Evolutionary conservation across 2,329 filamentous ascomycete species (phyloP).

Genomic region (Exophiala dermatitidis): DNA sequence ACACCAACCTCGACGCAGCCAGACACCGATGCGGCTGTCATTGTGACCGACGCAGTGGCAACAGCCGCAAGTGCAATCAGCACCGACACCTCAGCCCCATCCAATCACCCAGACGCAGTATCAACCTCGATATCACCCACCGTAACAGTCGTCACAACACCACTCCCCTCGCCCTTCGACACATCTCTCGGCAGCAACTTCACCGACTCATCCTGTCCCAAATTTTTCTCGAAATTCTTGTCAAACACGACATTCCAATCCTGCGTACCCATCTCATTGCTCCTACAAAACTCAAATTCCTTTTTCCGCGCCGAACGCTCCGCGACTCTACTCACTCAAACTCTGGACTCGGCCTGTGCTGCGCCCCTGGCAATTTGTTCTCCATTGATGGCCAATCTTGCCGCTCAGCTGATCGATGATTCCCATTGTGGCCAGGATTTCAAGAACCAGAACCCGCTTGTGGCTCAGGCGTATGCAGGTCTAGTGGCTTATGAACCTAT

Average conservation of each 20-base stretch:
- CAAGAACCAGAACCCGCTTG: slow-evolving; percentile 57
- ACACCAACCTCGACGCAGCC: slow-evolving; percentile 3
- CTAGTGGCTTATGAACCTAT: slow-evolving; percentile 69
- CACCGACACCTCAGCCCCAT: slow-evolving; percentile 14
- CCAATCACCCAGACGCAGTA: slow-evolving; percentile 10
- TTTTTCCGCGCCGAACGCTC: slow-evolving; percentile 77
- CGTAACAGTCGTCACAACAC: slow-evolving; percentile 24
- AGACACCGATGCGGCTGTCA: not conserved
- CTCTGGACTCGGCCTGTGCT: slow-evolving; percentile 70
- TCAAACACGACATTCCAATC: slow-evolving; percentile 57
- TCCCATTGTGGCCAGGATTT: slow-evolving; percentile 68
- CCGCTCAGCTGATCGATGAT: slow-evolving; percentile 54
- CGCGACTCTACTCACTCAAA: slow-evolving; percentile 62
- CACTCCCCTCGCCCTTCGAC: slow-evolving; percentile 61
- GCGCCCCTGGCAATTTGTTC: slow-evolving; percentile 61
- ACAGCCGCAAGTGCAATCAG: slow-evolving; percentile 4
- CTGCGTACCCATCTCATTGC: slow-evolving; percentile 77
- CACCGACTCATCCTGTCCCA: slow-evolving; percentile 42
- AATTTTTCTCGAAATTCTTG: slow-evolving; percentile 61
- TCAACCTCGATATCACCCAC: slow-evolving; percentile 16
- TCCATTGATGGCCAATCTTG: slow-evolving; percentile 56
- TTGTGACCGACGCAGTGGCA: not conserved
- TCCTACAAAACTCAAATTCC: slow-evolving; percentile 72
- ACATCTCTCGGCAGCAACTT: slow-evolving; percentile 58
- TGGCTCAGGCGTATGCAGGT: slow-evolving; percentile 67